Base-by-base conservation (phyloP, 179 eudicot genomes). In the Silene noctiflora region DNA sequence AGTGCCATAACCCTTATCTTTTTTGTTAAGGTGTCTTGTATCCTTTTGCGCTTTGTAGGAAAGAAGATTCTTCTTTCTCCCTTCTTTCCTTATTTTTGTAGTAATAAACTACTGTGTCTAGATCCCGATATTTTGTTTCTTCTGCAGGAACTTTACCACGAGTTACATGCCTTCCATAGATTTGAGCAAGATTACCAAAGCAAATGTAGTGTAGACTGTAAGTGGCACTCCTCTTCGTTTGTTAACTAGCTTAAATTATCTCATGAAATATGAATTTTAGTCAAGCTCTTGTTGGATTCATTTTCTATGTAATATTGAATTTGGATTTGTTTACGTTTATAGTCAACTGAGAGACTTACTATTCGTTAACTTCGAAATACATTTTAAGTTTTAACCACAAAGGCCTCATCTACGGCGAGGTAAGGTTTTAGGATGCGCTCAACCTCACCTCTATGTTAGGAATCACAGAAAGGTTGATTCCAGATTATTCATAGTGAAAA, bases 91-190 rank as follows among this genome's bases (percentile, higher is more conserved):
- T 9, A 22, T 22, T 53, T 9, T n/a, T 64, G 31, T 35, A 74
- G 29, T 46, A 39, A 22, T 20, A 27, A 62, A 46, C 19, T 58
- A 48, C 44, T 70, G 56, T 65, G 48, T 69, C 61, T 19, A 46
- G 72, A 21, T 24, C 70, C 24, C 17, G 11, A 10, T 39, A 46
- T 22, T 73, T 11, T 46, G 77, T 74, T 68, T 71, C 71, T 71
- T 72, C 61, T 81, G 81, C 89, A 94, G 98, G 98, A 94, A 73
- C 82, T 94, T 59, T 94, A 94, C 89, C 98, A 94, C 81, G 98
- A 94, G 83, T 73, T 89, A 83, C 94, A 92, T 76, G 87, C 97
- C 64, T 79, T 92, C 84, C 94, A 92, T 80, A 91, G 96, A 81
- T 90, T 90, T 81, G 94, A 92, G 80, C 97, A 89, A 81, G 98